Conservation (phyloP, 176 grass and related monocot species). For the Oryza officinalis region DNA sequence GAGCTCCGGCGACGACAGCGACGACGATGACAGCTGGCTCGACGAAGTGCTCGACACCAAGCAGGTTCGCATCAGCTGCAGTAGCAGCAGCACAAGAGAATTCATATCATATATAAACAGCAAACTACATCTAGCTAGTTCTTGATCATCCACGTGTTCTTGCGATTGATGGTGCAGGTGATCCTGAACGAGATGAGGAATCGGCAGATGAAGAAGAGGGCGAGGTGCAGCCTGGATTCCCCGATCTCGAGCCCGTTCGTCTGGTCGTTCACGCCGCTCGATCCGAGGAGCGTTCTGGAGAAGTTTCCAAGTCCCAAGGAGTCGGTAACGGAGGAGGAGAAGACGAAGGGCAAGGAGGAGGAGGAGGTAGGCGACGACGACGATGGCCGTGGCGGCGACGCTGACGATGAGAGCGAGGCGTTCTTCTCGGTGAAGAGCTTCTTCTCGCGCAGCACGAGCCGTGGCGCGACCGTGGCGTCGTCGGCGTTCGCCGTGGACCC, state of each 20-base stretch:
- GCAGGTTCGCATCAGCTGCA: conserved; percentile 26
- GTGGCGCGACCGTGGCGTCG: conserved; percentile 48
- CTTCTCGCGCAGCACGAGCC: conserved; percentile 76
- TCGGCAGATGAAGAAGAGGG: conserved; percentile 58
- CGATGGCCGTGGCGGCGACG: background rate
- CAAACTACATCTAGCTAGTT: background rate
- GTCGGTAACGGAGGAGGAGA: background rate
- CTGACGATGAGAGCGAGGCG: conserved; percentile 67
- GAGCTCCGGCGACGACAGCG: conserved; percentile 66
- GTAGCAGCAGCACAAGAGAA: background rate
- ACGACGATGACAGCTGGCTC: conserved; percentile 25
- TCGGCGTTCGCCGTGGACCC: conserved; percentile 37
- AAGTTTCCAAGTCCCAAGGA: conserved; percentile 23
- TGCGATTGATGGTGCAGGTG: conserved; percentile 44
- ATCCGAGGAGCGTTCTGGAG: conserved; percentile 33
- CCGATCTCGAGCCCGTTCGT: conserved; percentile 38
- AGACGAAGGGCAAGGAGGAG: conserved; percentile 26
- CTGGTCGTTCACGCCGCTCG: conserved; percentile 53
- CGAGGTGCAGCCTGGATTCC: conserved; percentile 41
- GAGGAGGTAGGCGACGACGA: conserved; percentile 10
- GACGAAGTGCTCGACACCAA: conserved; percentile 54
- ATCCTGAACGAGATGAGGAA: conserved; percentile 78
- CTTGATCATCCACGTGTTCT: conserved; percentile 2
- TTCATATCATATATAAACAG: background rate
- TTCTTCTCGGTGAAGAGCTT: conserved; percentile 93